These are phyloP conservation scores for Cordyceps fumosorosea DNA, from an alignment of 2,329 filamentous ascomycete genomes.

Conservation along the genomic window DNA sequence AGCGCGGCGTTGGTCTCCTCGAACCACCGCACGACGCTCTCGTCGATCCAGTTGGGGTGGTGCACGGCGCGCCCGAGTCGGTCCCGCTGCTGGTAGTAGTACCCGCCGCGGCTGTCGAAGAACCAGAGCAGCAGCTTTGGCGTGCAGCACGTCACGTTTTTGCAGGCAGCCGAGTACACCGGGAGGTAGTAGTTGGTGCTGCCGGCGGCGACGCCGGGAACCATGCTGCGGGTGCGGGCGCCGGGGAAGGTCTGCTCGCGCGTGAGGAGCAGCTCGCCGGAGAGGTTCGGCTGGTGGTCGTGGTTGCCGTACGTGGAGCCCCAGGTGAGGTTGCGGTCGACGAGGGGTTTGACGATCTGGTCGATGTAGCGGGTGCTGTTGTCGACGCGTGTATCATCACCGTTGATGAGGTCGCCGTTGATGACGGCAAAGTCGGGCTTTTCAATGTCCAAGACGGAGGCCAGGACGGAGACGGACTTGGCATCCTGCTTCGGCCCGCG, in stretches of 20 bases:
- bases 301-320: slow-evolving; percentile 68
- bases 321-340: slow-evolving; percentile 51
- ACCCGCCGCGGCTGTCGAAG: slow-evolving; percentile 59
- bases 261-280: slow-evolving; percentile 35
- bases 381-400: slow-evolving; percentile 50
- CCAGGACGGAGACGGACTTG: slow-evolving; percentile 28
- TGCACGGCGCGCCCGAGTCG: slow-evolving; percentile 23
- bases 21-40: slow-evolving; percentile 40
- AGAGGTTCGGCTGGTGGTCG: slow-evolving; percentile 54
- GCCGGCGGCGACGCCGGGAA: slow-evolving; percentile 28
- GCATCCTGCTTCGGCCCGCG: slow-evolving; percentile 34
- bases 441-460: slow-evolving; percentile 25
- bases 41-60: slow-evolving; percentile 40
- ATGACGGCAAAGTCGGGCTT: slow-evolving; percentile 9
- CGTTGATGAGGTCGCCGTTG: slow-evolving; percentile 66
- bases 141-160: slow-evolving; percentile 21
- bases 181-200: slow-evolving; percentile 43
- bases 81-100: slow-evolving; percentile 36
- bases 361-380: slow-evolving; percentile 54
- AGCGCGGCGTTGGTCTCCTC: slow-evolving; percentile 25
- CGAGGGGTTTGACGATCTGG: slow-evolving; percentile 50
- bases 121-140: slow-evolving; percentile 56
- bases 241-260: slow-evolving; percentile 34
- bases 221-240: slow-evolving; percentile 35
- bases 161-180: slow-evolving; percentile 29